A percentile compares a stretch with the other conserved stretches of the same genome.
These are phyloP conservation scores for Westerdykella sp. DNA, from an alignment of 2,329 filamentous ascomycete species.

Conservation along the genomic window DNA sequence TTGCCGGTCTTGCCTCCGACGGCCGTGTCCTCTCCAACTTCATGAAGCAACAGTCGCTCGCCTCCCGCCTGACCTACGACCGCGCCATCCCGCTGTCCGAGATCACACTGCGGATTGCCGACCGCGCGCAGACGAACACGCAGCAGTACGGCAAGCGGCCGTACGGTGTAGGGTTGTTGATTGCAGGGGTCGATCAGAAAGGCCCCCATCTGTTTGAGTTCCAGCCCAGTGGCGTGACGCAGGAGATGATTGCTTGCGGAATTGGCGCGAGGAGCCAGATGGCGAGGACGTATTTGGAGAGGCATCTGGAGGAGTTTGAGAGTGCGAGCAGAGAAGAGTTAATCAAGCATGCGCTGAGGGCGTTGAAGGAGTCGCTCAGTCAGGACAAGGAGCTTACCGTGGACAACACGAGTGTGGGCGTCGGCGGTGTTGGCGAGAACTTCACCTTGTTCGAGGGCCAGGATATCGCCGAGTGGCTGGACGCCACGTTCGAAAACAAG, in stretches of 20 bases:
- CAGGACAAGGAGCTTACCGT: slow-evolving; percentile 97
- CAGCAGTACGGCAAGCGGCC: slow-evolving; percentile 95
- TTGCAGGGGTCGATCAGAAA: slow-evolving; percentile 87
- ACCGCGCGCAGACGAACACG: slow-evolving; percentile 96
- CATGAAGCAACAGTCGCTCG: slow-evolving; percentile 98
- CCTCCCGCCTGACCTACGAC: slow-evolving; percentile 91
- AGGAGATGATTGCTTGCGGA: slow-evolving; percentile 94
- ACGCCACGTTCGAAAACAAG: slow-evolving; percentile 53
- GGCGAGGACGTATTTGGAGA: slow-evolving; percentile 93
- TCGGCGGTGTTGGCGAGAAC: slow-evolving; percentile 70
- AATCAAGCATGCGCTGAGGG: slow-evolving; percentile 81
- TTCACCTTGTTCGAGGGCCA: slow-evolving; percentile 90
- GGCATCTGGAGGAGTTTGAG: slow-evolving; percentile 78
- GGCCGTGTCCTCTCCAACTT: slow-evolving; percentile 99
- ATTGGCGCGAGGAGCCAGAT: slow-evolving; percentile 96
- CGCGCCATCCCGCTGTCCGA: slow-evolving; percentile 85
- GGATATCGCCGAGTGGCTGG: slow-evolving; percentile 79
- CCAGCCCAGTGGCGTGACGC: slow-evolving; percentile 90
- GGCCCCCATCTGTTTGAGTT: slow-evolving; percentile 98
- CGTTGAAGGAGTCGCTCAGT: slow-evolving; percentile 88
- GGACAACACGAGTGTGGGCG: slow-evolving; percentile 89
- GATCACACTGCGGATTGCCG: slow-evolving; percentile 85
- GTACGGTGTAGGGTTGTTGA: slow-evolving; percentile 88
- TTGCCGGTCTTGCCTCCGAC: slow-evolving; percentile 94
- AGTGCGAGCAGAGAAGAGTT: slow-evolving; percentile 74